Evolutionary conservation across 1,284 basidiomycete genomes (phyloP).

Genomic region (Marasmius sp.): DNA sequence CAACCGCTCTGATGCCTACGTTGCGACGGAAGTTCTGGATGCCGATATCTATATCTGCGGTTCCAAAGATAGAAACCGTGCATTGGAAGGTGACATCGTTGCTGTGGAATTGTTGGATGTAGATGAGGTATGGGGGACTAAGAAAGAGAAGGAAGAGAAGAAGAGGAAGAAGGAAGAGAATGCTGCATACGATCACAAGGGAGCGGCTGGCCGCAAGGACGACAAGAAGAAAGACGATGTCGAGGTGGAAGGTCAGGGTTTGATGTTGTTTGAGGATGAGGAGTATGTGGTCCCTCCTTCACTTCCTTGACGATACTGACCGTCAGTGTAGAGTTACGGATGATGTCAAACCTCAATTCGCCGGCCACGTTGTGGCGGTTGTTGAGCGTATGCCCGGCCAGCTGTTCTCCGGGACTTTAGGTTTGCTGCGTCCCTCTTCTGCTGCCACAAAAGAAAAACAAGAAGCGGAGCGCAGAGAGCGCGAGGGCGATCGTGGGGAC

Average conservation of each 20-base stretch:
- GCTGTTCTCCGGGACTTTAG: conserved; percentile 96
- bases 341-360: conserved; percentile 93
- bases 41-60: conserved; percentile 99
- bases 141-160: conserved; percentile 99
- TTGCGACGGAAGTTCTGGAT: conserved; percentile 98
- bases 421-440: conserved; percentile 92
- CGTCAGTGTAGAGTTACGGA: conserved; percentile 77
- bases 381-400: conserved; percentile 99
- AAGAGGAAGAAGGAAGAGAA: conserved; percentile 99
- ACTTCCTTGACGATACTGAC: conserved; percentile 7
- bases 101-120: conserved; percentile 98
- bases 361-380: conserved; percentile 97
- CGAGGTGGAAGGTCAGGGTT: conserved; percentile 97
- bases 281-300: conserved; percentile 55
- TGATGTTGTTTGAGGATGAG: conserved; percentile 96
- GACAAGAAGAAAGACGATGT: conserved; percentile 99
- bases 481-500: conserved; percentile 88
- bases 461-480: conserved; percentile 94
- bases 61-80: conserved; percentile 98
- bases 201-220: conserved; percentile 78
- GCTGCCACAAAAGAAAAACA: conserved; percentile 99
- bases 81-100: conserved; percentile 97
- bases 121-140: conserved; percentile 97
- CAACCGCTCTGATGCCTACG: conserved; percentile 98
- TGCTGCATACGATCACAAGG: conserved; percentile 84